Evolutionary conservation across 805 yeast species (phyloP), one percentile per base, ranked within the genome.

Genomic region (Candida sithepensis): DNA sequence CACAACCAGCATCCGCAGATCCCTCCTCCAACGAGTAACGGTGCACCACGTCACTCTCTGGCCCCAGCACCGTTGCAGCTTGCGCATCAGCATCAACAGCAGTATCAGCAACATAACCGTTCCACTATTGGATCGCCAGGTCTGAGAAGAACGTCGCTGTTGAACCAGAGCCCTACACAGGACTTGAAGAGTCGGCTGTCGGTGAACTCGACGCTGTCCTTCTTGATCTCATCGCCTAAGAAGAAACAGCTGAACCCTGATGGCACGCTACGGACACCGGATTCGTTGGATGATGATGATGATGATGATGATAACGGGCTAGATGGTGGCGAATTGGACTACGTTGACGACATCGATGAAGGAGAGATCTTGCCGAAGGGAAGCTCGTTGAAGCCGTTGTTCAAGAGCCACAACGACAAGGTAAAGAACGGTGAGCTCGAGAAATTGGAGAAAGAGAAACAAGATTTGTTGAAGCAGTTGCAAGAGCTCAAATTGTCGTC

Each of bases 101-200:
- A 46, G 33, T 50, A n/a, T n/a, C n/a, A n/a, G n/a, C n/a, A n/a
- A n/a, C n/a, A n/a, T n/a, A n/a, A n/a, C n/a, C n/a, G 47, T 3
- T 32, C 50, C 37, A 43, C 55, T 13, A 51, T 62, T 20, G 59
- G 58, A 5, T 54, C 64, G 3, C 65, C 66, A 3, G 60, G 61
- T 14, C 34, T 58, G 24, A 48, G 59, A 21, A 46, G 44, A 16
- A 26, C 46, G 1, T 49, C 58, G 7, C 23, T 33, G 2, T 24
- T 24, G 28, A 24, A 24, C 28, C 24, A 40, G 46, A 43, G 49
- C 45, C 58, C 6, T 24, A 46, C 4, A 45, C 44, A 14, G 40
- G 49, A 48, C 14, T 40, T 23, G n/a, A 41, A 47, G 13, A 51
- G 43, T 21, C 42, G 65, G 28, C 10, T 56, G 4, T 61, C 68